phyloP scores from a whole-genome alignment of 768 basidiomycete genomes.

The Russula lepida region DNA sequence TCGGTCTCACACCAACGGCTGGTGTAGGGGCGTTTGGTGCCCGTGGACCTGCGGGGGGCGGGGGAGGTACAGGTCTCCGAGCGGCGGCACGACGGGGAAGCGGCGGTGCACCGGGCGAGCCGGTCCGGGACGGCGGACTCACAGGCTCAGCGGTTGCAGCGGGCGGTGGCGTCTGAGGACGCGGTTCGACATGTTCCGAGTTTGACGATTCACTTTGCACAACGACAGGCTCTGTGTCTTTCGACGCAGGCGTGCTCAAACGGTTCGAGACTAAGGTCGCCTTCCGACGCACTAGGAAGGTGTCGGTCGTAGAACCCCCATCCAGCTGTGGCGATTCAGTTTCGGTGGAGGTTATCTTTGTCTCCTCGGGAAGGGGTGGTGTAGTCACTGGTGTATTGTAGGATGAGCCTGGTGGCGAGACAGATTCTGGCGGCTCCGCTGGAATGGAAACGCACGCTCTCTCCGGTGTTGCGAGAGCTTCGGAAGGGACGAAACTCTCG shows the following conservation, averaged over 20 bases:
- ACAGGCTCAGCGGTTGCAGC: not conserved
- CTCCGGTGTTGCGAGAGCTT: not conserved
- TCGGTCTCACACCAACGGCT: not conserved
- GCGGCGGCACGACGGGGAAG: conserved; percentile 59
- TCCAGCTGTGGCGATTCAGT: not conserved
- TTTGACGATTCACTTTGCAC: not conserved
- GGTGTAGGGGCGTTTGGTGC: not conserved
- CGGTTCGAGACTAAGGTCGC: conserved; percentile 29
- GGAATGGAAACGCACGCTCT: conserved; percentile 1
- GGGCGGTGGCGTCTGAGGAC: not conserved
- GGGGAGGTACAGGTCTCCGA: conserved; percentile 31
- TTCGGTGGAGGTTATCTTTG: not conserved
- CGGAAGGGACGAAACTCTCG: conserved; percentile 13
- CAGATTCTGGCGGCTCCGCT: conserved; percentile 22
- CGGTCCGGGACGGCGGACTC: conserved; percentile 17
- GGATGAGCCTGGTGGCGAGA: conserved; percentile 24
- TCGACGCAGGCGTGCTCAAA: conserved; percentile 32
- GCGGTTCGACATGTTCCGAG: not conserved
- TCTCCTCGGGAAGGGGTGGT: conserved; percentile 3
- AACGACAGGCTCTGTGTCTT: not conserved
- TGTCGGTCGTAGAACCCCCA: conserved; percentile 31
- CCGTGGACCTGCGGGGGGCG: not conserved
- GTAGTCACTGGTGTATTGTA: conserved; percentile 25
- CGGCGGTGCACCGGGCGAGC: conserved; percentile 45
- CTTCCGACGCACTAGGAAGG: conserved; percentile 31